Conservation (phyloP, 257 asterid genomes). For the Solanum chiquidenum region DNA sequence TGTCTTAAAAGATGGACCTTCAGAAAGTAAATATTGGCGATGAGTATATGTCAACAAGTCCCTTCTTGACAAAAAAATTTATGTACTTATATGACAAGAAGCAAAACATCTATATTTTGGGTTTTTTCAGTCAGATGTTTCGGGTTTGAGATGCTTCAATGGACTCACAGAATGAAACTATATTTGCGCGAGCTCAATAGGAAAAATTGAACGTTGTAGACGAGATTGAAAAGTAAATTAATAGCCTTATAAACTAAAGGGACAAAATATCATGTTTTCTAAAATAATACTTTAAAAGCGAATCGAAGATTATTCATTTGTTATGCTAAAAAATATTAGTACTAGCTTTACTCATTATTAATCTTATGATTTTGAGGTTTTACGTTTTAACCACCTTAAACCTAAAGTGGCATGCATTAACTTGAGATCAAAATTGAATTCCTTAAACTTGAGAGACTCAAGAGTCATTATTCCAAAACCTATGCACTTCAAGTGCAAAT, state of each 20-base stretch:
- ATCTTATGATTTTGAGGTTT: neutral
- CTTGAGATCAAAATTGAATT: neutral
- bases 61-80: neutral
- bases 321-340: neutral
- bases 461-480: neutral
- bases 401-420: too few relatives aligned
- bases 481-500: neutral
- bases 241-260: neutral
- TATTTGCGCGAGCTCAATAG: neutral
- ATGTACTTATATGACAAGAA: neutral
- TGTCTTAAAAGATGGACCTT: neutral
- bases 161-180: too few relatives aligned
- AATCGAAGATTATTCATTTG: neutral
- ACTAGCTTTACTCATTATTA: neutral
- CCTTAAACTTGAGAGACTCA: neutral
- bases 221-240: neutral
- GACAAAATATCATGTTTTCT: neutral
- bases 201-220: neutral
- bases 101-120: neutral
- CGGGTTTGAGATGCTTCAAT: neutral
- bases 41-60: neutral
- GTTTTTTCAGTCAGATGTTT: too few relatives aligned
- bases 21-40: neutral
- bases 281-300: neutral
- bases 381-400: too few relatives aligned